phyloP scores from a whole-genome alignment of 208 protist species.

The Naegleria fowleri region DNA sequence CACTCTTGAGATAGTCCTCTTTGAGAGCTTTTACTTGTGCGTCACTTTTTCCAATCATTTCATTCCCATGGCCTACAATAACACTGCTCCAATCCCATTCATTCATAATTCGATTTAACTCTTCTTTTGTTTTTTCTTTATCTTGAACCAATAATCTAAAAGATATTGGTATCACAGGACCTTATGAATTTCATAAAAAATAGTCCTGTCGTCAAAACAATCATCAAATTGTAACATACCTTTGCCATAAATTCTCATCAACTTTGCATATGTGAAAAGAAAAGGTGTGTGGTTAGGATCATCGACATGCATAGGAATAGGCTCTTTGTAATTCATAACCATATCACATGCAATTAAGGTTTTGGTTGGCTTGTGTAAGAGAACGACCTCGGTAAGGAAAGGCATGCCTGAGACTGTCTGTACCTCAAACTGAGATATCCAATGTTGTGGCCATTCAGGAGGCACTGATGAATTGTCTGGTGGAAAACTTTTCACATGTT shows the following conservation, averaged over 20 bases:
- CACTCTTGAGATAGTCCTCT: not conserved
- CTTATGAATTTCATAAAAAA: too few species aligned
- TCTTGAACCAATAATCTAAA: not conserved
- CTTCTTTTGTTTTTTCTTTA: not conserved
- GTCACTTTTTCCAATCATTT: not conserved
- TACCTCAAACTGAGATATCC: not conserved
- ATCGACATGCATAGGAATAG: not conserved
- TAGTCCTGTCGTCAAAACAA: too few species aligned
- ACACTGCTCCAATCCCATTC: not conserved
- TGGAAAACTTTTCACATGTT: not conserved
- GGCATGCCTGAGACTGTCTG: not conserved
- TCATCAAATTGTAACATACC: too few species aligned
- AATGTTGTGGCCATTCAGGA: not conserved
- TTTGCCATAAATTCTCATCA: not conserved
- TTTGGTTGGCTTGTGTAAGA: not conserved
- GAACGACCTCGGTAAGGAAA: not conserved
- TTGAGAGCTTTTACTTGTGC: not conserved
- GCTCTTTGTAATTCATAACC: not conserved
- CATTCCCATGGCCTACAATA: not conserved
- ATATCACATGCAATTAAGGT: not conserved
- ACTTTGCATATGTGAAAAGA: not conserved
- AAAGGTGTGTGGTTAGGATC: not conserved
- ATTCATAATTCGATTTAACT: not conserved
- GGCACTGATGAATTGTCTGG: not conserved
- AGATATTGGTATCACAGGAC: not conserved